phyloP scores from a whole-genome alignment of 2,329 filamentous ascomycete species.

The Colletotrichum kahawae region DNA sequence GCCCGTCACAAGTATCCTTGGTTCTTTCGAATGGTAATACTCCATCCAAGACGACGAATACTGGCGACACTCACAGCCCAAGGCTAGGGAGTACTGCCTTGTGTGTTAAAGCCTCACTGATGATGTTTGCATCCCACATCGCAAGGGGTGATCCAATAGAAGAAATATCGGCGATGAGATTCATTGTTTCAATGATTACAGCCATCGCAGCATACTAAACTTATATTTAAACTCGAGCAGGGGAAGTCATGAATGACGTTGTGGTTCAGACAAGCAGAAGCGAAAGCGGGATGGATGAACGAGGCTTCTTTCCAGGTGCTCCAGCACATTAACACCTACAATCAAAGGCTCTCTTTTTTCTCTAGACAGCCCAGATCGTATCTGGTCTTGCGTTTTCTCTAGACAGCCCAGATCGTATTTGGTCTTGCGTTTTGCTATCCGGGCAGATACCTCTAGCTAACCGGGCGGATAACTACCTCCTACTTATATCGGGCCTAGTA shows the following conservation, averaged over 20 bases:
- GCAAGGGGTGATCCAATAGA: neutral
- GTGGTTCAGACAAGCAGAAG: neutral
- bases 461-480: too few relatives aligned
- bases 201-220: neutral
- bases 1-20: rapidly evolving
- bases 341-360: neutral
- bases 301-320: neutral
- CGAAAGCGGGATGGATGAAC: neutral
- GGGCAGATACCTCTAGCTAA: too few relatives aligned
- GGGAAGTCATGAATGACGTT: neutral
- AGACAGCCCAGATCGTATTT: too few relatives aligned
- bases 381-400: too few relatives aligned
- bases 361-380: too few relatives aligned
- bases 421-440: too few relatives aligned
- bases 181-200: too few relatives aligned
- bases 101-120: neutral
- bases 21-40: rapidly evolving
- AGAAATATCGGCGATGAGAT: too few relatives aligned
- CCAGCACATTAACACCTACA: neutral
- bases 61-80: neutral
- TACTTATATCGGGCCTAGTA: too few relatives aligned
- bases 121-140: neutral
- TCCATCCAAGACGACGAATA: neutral
- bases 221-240: neutral
- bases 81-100: neutral